Evolutionary conservation across 1,139 yeast genomes (phyloP).

Genomic region (Debaryomycetaceae sp.): DNA sequence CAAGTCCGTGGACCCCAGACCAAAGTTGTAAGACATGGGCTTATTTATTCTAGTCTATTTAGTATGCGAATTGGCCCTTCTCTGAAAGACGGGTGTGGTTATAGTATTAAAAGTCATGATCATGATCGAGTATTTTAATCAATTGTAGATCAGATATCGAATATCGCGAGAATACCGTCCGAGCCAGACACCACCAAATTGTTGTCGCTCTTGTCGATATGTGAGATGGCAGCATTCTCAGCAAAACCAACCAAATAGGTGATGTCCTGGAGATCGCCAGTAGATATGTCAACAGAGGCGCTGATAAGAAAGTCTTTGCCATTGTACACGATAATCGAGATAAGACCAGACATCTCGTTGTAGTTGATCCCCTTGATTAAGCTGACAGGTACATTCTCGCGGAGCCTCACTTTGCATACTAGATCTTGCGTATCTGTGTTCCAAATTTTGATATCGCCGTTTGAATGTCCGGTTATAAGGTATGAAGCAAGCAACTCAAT

Average conservation of each 20-base stretch:
- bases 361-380: conserved; percentile 4
- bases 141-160: background rate
- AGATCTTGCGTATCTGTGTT: conserved; percentile 3
- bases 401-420: conserved; percentile 7
- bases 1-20: conserved; percentile 59
- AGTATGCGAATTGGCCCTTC: background rate
- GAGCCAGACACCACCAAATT: conserved; percentile 12
- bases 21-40: conserved; percentile 33
- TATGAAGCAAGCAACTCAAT: conserved; percentile 12
- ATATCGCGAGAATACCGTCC: conserved; percentile 1
- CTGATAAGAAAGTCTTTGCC: conserved; percentile 21
- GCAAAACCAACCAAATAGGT: conserved; percentile 21
- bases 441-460: conserved; percentile 18
- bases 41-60: background rate
- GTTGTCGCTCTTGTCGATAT: conserved; percentile 8
- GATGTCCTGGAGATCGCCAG: conserved; percentile 2
- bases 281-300: conserved; percentile 8
- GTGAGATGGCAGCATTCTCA: conserved; percentile 16
- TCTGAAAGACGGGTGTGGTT: background rate
- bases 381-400: conserved; percentile 9
- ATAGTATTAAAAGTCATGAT: background rate
- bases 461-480: conserved; percentile 21
- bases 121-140: background rate
- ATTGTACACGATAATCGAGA: conserved; percentile 12
- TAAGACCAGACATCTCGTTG: background rate